Base-by-base conservation (phyloP, 2,329 filamentous ascomycete genomes). In the Penicillium concentricum region DNA sequence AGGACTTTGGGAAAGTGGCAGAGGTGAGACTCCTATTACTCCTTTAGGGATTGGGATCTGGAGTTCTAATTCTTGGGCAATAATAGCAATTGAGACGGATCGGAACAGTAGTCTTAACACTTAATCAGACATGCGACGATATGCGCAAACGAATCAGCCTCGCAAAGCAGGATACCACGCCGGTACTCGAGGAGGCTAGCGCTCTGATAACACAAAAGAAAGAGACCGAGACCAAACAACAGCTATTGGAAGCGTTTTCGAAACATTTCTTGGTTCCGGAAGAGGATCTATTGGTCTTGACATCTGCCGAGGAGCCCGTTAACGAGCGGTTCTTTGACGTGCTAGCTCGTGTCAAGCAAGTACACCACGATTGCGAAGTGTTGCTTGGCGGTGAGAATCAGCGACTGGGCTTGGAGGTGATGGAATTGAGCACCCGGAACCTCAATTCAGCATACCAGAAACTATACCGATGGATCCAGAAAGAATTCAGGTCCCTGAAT, bases 401-500 rank as follows among this genome's bases (percentile, higher is more conserved):
- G 74, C 87, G 87, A 9, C 78, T 97, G 0, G 94, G 93, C 0
- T 79, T 95, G 4, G 92, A 97, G 67, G 84, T 97, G 47, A 92
- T 97, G 82, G 93, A 97, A 61, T 86, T 93, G 72, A 93, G 88
- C 54, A 92, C 92, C 0, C 91, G 91, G 57, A 86, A 91, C 60
- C 82, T 99, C 48, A 94, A 96, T 68, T 82, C 87, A 16, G 93
- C 91, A 5, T 99, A 94, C 66, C 93, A 99, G 71, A 99, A 97
- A 71, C 82, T 99, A 3, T 97, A 96, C 75, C 87, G 91, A 66
- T 99, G 93, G 93, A 87, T 96, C 20, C 92, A 97, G 71, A 87
- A 89, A 57, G 92, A 97, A 67, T 95, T 99, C 76, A 96, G 92
- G 72, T 88, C 87, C 0, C 77, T 97, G 49, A 95, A 97, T 71